Base-by-base conservation (phyloP, 495 filamentous ascomycete species). In the Poronia punctata region DNA sequence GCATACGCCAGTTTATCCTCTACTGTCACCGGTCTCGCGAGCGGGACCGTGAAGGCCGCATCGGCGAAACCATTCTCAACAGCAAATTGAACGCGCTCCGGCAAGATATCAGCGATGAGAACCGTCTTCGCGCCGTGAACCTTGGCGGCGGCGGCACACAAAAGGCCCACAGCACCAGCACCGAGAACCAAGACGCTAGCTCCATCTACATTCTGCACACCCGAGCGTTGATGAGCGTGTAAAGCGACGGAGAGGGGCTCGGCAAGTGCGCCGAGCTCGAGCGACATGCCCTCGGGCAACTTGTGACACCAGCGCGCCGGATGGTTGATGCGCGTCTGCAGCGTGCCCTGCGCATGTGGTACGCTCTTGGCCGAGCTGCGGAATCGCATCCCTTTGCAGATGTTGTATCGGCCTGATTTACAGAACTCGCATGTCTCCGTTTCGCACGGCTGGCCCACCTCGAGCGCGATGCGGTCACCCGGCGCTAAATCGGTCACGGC, bases 371-470 rank as follows among this genome's bases (percentile, higher is more conserved):
- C 87, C 32, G 80, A 85, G 54, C 78, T 82, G 32, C 85, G 70
- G 63, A 94, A 95, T 34, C 66, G 69, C 76, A 95, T 82, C 7
- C 64, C 60, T n/a, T 71, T 68, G 70, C 87, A 95, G 65, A 95
- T 84, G 60, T 93, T 95, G 60, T 93, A 92, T 36, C 86, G 71
- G 18, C 82, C 83, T 30, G 68, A 66, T 14, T 50, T 49, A 58
- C 86, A 93, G 16, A 81, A 62, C 6, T 71, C 65, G 57, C 86
- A 93, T 30, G 66, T 49, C 18, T 71, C 72, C n/a, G n/a, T n/a
- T n/a, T n/a, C 33, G 54, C 86, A 93, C n/a, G 85, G 84, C 7
- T 86, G 61, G n/a, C 84, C 84, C 52, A 87, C 83, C 66, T 92
- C 86, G 12, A 92, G 67, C 0, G 83, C 84, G n/a, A 92, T 84